Base-by-base conservation (phyloP, 2,329 filamentous ascomycete genomes). In the Sclerotinia minor region DNA sequence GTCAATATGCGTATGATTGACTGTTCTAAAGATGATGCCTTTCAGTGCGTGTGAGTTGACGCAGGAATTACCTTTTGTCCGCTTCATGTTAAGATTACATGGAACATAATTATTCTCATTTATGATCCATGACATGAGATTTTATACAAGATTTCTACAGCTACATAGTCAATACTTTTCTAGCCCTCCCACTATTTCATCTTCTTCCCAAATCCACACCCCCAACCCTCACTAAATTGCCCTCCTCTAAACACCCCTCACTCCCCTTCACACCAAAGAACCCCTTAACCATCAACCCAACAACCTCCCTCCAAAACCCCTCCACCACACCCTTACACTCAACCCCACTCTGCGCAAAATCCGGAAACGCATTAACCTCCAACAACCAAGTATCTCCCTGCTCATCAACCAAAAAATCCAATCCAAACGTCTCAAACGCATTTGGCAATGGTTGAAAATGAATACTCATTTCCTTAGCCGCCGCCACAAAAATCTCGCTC, bases 301-400 rank as follows among this genome's bases (percentile, higher is more conserved):
- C 83, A 29, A 92, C 89, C 15, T 87, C 90, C 74, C 87, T 84
- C 83, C 96, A 95, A 72, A 99, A 83, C 9, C 88, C 90, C 26
- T 82, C 85, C 32, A 99, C 89, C 52, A 98, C 79, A 0, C 81
- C 85, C 76, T 84, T 87, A 71, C 96, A 79, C 67, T 91, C 89
- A 9, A 84, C 84, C 0, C 95, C 95, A 21, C 93, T 97, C 85
- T 98, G 94, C 76, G 86, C 88, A 76, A 98, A 98, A 80, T 99
- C 95, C 13, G 95, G 95, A 79, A 96, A 99, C 0, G 94, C 92
- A 81, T 99, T 99, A 44, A 96, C 86, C 81, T 99, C 95, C 67
- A 99, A 81, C 75, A 99, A 78, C 87, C 89, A 97, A 11, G 19
- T n/a, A 21, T 35, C 32, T 0, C 87, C 89, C 11, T 77, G 75